Evolutionary conservation across 306 rosid species (phyloP).

Genomic region (Luffa aegyptiaca): DNA sequence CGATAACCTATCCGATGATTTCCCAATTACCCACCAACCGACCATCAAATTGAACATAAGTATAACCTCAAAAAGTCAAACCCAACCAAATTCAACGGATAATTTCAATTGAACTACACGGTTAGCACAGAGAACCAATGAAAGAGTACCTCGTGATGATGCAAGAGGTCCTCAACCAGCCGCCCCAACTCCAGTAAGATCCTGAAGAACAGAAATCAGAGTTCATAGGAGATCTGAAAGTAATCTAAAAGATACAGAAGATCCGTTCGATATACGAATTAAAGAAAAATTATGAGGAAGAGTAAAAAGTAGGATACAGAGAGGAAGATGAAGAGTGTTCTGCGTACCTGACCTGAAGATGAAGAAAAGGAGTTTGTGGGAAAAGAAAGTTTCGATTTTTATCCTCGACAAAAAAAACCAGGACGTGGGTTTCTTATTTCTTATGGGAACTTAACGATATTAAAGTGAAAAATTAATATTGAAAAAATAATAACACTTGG

Average conservation of each 20-base stretch:
- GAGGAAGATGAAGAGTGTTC: neutral
- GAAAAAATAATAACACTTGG: too few species aligned
- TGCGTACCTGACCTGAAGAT: constrained; percentile 1
- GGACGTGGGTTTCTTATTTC: neutral
- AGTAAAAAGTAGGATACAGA: neutral
- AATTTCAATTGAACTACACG: neutral
- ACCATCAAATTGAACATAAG: neutral
- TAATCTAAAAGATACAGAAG: neutral
- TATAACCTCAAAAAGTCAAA: neutral
- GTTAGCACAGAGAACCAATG: neutral
- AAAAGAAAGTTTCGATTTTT: neutral
- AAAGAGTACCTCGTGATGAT: neutral
- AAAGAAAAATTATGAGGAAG: neutral
- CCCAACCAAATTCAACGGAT: neutral
- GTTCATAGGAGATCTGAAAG: neutral
- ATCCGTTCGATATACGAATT: neutral
- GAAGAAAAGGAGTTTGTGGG: neutral
- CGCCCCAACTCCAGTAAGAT: neutral
- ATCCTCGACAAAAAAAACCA: neutral
- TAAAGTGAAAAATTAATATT: too few species aligned
- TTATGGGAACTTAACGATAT: too few species aligned
- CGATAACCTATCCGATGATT: neutral
- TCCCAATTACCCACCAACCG: neutral
- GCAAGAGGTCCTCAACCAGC: neutral
- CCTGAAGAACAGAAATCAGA: constrained; percentile 1